Evolutionary conservation across 2,329 filamentous ascomycete species (phyloP), one percentile per base, ranked within the genome.

Genomic region (Podosphaera xanthii): DNA sequence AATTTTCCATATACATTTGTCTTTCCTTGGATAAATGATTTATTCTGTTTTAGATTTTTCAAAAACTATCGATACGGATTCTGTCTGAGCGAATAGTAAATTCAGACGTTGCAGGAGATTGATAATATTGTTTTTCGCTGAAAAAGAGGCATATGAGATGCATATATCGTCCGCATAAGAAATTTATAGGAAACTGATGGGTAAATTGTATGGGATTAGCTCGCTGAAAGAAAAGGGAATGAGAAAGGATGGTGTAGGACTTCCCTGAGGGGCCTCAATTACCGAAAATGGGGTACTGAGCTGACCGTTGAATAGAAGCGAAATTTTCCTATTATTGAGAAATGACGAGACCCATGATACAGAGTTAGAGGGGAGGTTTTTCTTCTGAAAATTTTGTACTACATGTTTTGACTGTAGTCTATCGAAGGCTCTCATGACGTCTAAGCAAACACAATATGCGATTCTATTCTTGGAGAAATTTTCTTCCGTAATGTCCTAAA

Each of bases 131-230:
- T 44, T 40, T 9, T 57, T 40, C 34, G 30, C 35, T 14, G 54
- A 57, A 5, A 14, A 22, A 9, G n/a, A 57, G 30, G 54, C 35
- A 33, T 9, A 30, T 30, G 55, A 57, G n/a, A 57, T 57, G 22
- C 3, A 57, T 22, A 48, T 57, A 57, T 57, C 40, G 35, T 57
- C 55, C 33, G 48, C 33, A 35, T 48, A 57, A 22, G 55, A 57
- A 8, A 57, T 7, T 38, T 57, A 7, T 5, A 57, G 30, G 6
- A 46, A 10, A 34, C 14, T 35, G 33, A 33, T 34, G 2, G 9
- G 4, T 9, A 4, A 22, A 10, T 3, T 48, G 7, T 1, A 10
- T 31, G 55, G 22, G 30, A 34, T 33, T 8, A 57, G 30, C 10
- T 33, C 2, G 4, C 55, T 36, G 6, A 57, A 33, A 34, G 55